Evolutionary conservation across 2,329 filamentous ascomycete genomes (phyloP), one percentile per base, ranked within the genome.

Genomic region (Ophiostoma sp.): DNA sequence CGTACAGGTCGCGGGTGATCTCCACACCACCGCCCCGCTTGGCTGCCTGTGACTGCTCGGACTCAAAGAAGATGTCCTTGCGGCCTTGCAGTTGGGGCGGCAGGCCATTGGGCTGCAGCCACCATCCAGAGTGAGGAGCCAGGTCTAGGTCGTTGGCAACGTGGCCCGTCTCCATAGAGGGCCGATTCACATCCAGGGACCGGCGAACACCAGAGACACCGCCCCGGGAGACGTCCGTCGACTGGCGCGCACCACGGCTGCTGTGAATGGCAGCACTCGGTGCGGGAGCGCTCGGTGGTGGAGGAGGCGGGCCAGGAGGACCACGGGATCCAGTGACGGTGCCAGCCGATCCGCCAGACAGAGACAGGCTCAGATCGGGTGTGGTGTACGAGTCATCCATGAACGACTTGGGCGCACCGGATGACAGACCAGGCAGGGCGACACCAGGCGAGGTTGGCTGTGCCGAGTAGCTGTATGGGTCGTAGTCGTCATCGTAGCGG

Each of bases 61-160:
- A 87, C 81, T 98, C 94, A 70, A 90, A 92, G 71, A 94, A 88
- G 19, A 98, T 87, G 80, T 99, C 96, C 77, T 90, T 92, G 69
- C 95, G 91, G 66, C 90, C 90, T 80, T 97, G 93, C 75, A 98
- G 89, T 1, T 89, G 88, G 0, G 95, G 94, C 2, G 96, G 96
- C 1, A 95, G 87, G 50, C 89, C 89, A 75, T 93, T 93, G 12
- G 91, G 86, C 78, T 95, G 90, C 50, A 92, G 89, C 95, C 95
- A 99, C 96, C 96, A 99, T 69, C 91, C 88, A 22, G 90, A 92
- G 69, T 87, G 87, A 61, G 88, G 85, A 15, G 89, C 91, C 50
- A 98, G 85, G 78, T 98, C 95, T 72, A 98, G 83, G 74, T 98
- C 95, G 72, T 91, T 91, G 55, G 96, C 96, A 75, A 98, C 95